phyloP scores from a whole-genome alignment of 2,329 filamentous ascomycete species.

The Piedraia hortae region DNA sequence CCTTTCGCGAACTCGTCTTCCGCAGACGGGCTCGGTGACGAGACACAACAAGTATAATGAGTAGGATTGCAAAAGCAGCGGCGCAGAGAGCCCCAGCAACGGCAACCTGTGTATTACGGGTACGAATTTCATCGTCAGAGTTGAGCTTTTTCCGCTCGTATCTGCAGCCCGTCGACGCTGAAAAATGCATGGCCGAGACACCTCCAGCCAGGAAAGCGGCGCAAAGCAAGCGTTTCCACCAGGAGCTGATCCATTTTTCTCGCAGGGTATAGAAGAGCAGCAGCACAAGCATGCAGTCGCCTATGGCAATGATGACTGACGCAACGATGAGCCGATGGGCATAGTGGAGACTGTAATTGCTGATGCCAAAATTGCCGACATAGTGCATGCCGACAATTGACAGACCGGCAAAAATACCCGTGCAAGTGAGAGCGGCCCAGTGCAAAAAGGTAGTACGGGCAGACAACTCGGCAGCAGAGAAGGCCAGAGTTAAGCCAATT shows the following conservation, averaged over 20 bases:
- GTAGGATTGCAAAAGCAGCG: conserved; percentile 14
- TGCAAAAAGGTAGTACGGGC: conserved; percentile 9
- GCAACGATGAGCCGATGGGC: conserved; percentile 31
- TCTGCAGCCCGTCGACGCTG: conserved; percentile 48
- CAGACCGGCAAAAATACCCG: conserved; percentile 42
- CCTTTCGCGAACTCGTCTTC: conserved; percentile 23
- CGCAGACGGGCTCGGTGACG: conserved; percentile 13
- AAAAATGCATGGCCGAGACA: conserved; percentile 75
- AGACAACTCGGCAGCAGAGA: conserved; percentile 32
- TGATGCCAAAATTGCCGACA: conserved; percentile 56
- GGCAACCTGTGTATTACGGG: conserved; percentile 39
- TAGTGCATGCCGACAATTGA: conserved; percentile 74
- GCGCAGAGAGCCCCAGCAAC: conserved; percentile 37
- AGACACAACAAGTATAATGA: conserved; percentile 13
- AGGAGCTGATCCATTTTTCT: conserved; percentile 47
- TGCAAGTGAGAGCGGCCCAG: conserved; percentile 18
- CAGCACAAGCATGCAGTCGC: conserved; percentile 41
- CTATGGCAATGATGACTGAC: conserved; percentile 42
- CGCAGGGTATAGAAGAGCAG: conserved; percentile 53
- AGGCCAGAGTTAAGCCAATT: conserved; percentile 42
- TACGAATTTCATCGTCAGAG: conserved; percentile 10
- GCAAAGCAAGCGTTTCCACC: conserved; percentile 45
- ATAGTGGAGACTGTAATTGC: conserved; percentile 45
- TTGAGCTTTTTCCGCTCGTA: conserved; percentile 18
- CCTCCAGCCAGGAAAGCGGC: conserved; percentile 41